phyloP scores from a whole-genome alignment of 2,329 filamentous ascomycete species.

The Ciborinia camelliae region DNA sequence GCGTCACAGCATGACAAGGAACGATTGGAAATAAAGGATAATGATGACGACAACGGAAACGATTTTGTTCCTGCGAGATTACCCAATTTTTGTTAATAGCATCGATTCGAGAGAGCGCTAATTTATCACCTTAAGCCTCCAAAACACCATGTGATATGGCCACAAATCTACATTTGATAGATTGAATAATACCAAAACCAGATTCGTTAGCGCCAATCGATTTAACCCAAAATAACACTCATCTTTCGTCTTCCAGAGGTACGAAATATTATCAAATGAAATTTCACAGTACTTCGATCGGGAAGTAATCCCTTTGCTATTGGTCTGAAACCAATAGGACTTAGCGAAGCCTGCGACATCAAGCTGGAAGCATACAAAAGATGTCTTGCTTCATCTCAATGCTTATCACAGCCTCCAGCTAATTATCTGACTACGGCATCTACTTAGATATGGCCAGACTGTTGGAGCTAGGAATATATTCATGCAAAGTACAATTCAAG shows the following conservation, averaged over 20 bases:
- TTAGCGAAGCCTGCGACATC: not conserved
- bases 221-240: slow-evolving; percentile 80
- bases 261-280: slow-evolving; percentile 69
- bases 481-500: not conserved
- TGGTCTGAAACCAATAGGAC: not conserved
- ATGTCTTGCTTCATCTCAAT: too few species aligned
- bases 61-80: slow-evolving; percentile 57
- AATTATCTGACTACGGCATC: slow-evolving; percentile 17
- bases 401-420: not conserved
- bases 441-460: too few species aligned
- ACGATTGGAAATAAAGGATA: not conserved
- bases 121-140: not conserved
- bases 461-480: not conserved
- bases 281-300: slow-evolving; percentile 46
- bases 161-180: slow-evolving; percentile 71
- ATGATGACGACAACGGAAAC: slow-evolving; percentile 23
- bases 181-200: slow-evolving; percentile 67
- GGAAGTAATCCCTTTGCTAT: not conserved
- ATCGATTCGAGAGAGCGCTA: not conserved
- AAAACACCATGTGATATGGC: slow-evolving; percentile 63
- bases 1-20: not conserved
- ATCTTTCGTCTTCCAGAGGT: slow-evolving; percentile 84
- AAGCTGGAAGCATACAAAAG: too few species aligned
- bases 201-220: slow-evolving; percentile 71
- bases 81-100: slow-evolving; percentile 48